Conservation (phyloP, 1,284 basidiomycete species). For the Cryptococcus sp. region DNA sequence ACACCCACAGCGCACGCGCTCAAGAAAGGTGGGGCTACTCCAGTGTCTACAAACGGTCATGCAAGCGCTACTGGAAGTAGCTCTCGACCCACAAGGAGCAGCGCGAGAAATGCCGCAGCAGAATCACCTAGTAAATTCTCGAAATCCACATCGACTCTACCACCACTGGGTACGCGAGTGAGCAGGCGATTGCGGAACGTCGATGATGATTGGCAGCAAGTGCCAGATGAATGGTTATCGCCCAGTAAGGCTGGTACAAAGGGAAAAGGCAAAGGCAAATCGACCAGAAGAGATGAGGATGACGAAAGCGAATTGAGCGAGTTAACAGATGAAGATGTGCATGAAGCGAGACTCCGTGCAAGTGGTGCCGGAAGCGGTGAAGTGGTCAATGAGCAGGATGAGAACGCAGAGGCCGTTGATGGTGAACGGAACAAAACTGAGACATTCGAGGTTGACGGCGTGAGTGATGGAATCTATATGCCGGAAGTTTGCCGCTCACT, state of each 20-base stretch:
- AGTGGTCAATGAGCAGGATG: neutral
- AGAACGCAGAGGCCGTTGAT: neutral
- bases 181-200: slow-evolving; percentile 36
- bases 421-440: neutral
- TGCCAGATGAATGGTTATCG: slow-evolving; percentile 51
- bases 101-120: neutral
- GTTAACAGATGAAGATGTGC: slow-evolving; percentile 48
- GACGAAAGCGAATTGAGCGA: slow-evolving; percentile 50
- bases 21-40: slow-evolving; percentile 26
- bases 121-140: slow-evolving; percentile 10
- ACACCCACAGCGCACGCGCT: slow-evolving; percentile 41
- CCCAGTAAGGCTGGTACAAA: slow-evolving; percentile 2
- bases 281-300: slow-evolving; percentile 19
- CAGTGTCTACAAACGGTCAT: neutral
- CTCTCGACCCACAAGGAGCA: slow-evolving; percentile 11
- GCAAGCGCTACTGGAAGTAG: slow-evolving; percentile 1
- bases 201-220: slow-evolving; percentile 52
- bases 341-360: slow-evolving; percentile 21
- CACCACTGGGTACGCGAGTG: slow-evolving; percentile 37
- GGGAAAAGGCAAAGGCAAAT: slow-evolving; percentile 13
- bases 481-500: no score
- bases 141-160: slow-evolving; percentile 12
- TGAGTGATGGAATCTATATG: no score
- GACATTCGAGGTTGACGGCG: no score
- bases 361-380: slow-evolving; percentile 9